Evolutionary conservation across 306 rosid genomes (phyloP), one percentile per base, ranked within the genome.

Genomic region (Trichosanthes truncata): DNA sequence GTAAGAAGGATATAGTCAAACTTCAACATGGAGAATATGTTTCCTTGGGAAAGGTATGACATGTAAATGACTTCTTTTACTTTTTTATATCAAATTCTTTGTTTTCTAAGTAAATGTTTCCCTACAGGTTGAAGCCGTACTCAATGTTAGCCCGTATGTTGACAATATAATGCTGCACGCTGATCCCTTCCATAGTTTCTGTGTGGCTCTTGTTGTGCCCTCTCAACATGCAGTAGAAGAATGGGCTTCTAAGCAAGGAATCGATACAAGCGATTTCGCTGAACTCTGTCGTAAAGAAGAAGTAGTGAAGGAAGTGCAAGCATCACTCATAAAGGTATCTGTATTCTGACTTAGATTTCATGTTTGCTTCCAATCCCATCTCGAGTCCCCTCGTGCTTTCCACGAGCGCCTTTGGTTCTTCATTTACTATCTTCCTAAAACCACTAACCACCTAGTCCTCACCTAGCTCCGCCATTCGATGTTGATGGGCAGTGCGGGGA

Each of bases 1-100:
- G 98, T 73, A 95, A 90, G 87, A 95, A 95, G 88, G 99, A 95
- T 87, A 95, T 95, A 56, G 94, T 95, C 84, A 95, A 95, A 83
- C 94, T 95, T 84, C 99, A 95, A 86, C 96, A 93, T 82, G 99
- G 99, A 84, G 97, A 95, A 82, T 95, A 95, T 75, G 96, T 95
- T 86, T 95, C 99, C 81, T 80, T 95, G 76, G 99, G 98, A 85
- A 95, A 95, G 99, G 99, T 90, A 86, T 29, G 80, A 35, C 45
- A 67, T 84, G 79, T 52, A 59, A 73, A 69, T 77, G 71, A 63
- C 57, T 76, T 73, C 0, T 12, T 25, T 33, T 78, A 78, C 76
- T 81, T 65, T n/a, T 75, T 67, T 59, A 26, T 33, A 10, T 36
- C 31, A 33, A 63, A 45, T 84, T 25, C 51, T 79, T 36, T 15